phyloP scores from a whole-genome alignment of 2,329 filamentous ascomycete genomes.

The Alternaria conjuncta region DNA sequence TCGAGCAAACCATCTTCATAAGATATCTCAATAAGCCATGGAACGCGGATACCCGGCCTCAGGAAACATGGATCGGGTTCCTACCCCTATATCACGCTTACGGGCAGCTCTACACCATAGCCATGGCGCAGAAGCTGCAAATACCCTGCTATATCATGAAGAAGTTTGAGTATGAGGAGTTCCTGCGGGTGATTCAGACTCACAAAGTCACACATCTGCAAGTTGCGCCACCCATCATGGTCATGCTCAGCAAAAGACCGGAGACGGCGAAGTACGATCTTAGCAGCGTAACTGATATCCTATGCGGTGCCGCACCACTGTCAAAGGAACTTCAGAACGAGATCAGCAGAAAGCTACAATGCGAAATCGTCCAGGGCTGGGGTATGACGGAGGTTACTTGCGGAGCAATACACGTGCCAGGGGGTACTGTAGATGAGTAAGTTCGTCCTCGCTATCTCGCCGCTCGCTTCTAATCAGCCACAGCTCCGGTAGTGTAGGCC shows the following conservation, averaged over 20 bases:
- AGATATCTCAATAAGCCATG: slow-evolving; percentile 51
- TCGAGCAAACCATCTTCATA: slow-evolving; percentile 58
- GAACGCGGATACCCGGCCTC: slow-evolving; percentile 48
- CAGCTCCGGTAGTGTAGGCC: slow-evolving; percentile 50
- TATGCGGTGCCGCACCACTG: slow-evolving; percentile 53
- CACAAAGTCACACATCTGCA: slow-evolving; percentile 50
- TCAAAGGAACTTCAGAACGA: slow-evolving; percentile 52
- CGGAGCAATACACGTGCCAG: slow-evolving; percentile 48
- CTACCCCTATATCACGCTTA: slow-evolving; percentile 55
- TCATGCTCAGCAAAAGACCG: slow-evolving; percentile 53
- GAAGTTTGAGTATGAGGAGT: slow-evolving; percentile 50
- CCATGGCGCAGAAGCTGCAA: slow-evolving; percentile 54
- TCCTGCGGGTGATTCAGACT: slow-evolving; percentile 46
- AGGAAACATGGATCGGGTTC: slow-evolving; percentile 59
- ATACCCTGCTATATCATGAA: slow-evolving; percentile 55
- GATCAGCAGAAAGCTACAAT: slow-evolving; percentile 42
- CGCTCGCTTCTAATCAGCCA: neutral
- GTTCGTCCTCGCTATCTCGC: neutral
- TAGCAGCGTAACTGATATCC: slow-evolving; percentile 48
- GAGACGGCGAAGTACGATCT: slow-evolving; percentile 52
- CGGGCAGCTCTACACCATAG: slow-evolving; percentile 52
- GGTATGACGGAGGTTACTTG: slow-evolving; percentile 54
- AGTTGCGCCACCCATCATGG: slow-evolving; percentile 52
- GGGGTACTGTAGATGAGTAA: slow-evolving; percentile 44
- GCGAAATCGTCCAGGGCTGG: slow-evolving; percentile 50